Conservation (phyloP, 495 filamentous ascomycete species). For the Penicillium silybi region DNA sequence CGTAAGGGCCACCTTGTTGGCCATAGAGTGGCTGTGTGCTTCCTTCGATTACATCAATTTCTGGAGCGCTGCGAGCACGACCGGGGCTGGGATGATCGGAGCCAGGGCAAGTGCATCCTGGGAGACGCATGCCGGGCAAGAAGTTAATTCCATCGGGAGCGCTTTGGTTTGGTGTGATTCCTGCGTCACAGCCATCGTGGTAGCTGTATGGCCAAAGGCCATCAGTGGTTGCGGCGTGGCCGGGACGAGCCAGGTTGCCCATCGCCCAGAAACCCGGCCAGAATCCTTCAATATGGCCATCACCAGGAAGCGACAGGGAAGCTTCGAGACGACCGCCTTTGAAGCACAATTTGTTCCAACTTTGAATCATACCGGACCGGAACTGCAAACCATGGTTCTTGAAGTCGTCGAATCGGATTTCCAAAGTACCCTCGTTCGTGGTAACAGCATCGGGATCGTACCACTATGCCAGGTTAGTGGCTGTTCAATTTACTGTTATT, state of each 20-base stretch:
- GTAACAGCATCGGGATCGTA: conserved; percentile 76
- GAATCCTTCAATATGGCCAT: conserved; percentile 64
- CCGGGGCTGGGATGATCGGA: conserved; percentile 69
- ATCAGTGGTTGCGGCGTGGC: conserved; percentile 66
- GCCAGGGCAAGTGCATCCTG: conserved; percentile 62
- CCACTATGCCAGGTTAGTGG: conserved; percentile 48
- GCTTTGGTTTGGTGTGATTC: conserved; percentile 77
- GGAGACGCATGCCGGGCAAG: conserved; percentile 70
- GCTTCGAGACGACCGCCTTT: conserved; percentile 75
- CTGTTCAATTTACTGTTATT: not conserved
- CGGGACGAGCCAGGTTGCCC: conserved; percentile 69
- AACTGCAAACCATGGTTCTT: conserved; percentile 66
- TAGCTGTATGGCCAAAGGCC: conserved; percentile 83
- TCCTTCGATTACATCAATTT: conserved; percentile 75
- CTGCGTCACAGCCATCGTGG: conserved; percentile 64
- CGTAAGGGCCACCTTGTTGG: conserved; percentile 27
- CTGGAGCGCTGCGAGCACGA: conserved; percentile 66
- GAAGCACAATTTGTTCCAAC: conserved; percentile 78
- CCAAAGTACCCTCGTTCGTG: conserved; percentile 62
- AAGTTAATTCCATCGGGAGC: conserved; percentile 61
- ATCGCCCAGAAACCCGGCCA: conserved; percentile 84
- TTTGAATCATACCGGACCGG: conserved; percentile 78
- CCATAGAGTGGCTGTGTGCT: conserved; percentile 54
- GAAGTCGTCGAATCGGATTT: conserved; percentile 64
- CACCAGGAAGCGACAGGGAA: conserved; percentile 68